Percentiles rank a stretch among this genome's conserved stretches.
These are phyloP conservation scores for Colletotrichum chlorophyti DNA, from an alignment of 2,329 filamentous ascomycete genomes.

Conservation along the genomic window DNA sequence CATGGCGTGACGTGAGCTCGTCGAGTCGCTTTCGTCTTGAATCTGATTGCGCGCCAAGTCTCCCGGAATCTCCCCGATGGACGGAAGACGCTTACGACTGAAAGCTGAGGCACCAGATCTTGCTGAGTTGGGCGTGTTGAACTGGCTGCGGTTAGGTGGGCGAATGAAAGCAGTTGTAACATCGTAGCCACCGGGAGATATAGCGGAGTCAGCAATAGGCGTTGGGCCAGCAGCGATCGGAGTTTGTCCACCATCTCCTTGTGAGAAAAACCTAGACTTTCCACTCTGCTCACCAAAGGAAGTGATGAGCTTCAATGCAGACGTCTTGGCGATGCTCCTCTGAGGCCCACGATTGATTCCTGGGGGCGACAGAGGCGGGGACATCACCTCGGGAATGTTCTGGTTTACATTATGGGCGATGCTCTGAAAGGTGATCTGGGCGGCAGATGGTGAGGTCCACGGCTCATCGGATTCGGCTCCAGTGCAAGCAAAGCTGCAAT, in stretches of 20 bases:
- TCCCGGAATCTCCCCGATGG: constrained; percentile 74
- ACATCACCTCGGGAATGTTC: constrained; percentile 67
- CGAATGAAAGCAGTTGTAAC: constrained; percentile 71
- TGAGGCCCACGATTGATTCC: constrained; percentile 65
- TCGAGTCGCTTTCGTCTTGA: constrained; percentile 22
- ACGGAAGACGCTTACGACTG: constrained; percentile 72
- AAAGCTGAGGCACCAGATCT: constrained; percentile 65
- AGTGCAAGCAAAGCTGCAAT: constrained; percentile 80
- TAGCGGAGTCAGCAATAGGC: constrained; percentile 82
- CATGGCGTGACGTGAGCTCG: constrained; percentile 35
- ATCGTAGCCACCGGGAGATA: constrained; percentile 73
- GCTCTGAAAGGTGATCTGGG: constrained; percentile 62
- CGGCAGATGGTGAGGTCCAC: constrained; percentile 85
- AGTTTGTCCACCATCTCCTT: constrained; percentile 67
- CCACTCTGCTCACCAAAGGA: constrained; percentile 72
- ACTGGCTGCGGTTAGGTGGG: constrained; percentile 70
- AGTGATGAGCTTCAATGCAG: constrained; percentile 89
- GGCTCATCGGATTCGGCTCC: constrained; percentile 84
- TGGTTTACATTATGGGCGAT: constrained; percentile 58
- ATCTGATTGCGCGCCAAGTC: constrained; percentile 37
- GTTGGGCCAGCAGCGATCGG: constrained; percentile 85
- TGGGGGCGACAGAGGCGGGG: constrained; percentile 78
- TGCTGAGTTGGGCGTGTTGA: constrained; percentile 74
- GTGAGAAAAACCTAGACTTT: constrained; percentile 70
- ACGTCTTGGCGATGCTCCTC: constrained; percentile 76